Evolutionary conservation across 2,329 filamentous ascomycete genomes (phyloP), one percentile per base, ranked within the genome.

Genomic region (Scleromitrula shiraiana): DNA sequence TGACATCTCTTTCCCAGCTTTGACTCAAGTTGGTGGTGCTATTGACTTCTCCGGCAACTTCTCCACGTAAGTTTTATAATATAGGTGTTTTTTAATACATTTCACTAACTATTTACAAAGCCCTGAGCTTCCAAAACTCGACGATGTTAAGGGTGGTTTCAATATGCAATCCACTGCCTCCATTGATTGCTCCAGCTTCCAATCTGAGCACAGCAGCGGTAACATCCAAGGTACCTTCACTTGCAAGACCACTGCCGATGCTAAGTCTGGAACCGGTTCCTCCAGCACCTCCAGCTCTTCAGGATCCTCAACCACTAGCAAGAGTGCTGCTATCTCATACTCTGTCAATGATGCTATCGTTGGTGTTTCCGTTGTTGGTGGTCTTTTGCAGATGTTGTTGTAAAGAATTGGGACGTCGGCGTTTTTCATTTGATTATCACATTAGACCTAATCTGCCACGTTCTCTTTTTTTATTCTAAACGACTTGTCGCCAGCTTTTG

Each of bases 21-120:
- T 98, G 23, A 64, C 77, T 63, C 77, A 72, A 47, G 79, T 96
- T 50, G 77, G 74, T 55, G 91, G 90, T 70, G 88, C 88, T 61
- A 75, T 97, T 63, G 83, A 88, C 67, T 80, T 95, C 67, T 82
- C 82, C 60, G 93, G 93, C 62, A 85, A 81, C 72, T 94, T 96
- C 68, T 76, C 80, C 54, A 74, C 78, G 88, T 94, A 76, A 74
- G 87, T 78, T 10, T 43, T 12, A 2, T 2, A 7, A 12, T 9
- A 8, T 5, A 2, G 5, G 5, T 10, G 6, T 10, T 1, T 7
- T 41, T 4, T 14, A 2, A 4, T 7, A 8, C 10, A n/a, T 3
- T 19, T 26, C 26, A 44, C 22, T 41, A 33, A 33, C 72, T 61
- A 51, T 44, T 6, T 19, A 32, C 46, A 1, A 59, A 95, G 88